Evolutionary conservation across 148 eudicot species (phyloP).

Genomic region (Salicornia ramosissima): DNA sequence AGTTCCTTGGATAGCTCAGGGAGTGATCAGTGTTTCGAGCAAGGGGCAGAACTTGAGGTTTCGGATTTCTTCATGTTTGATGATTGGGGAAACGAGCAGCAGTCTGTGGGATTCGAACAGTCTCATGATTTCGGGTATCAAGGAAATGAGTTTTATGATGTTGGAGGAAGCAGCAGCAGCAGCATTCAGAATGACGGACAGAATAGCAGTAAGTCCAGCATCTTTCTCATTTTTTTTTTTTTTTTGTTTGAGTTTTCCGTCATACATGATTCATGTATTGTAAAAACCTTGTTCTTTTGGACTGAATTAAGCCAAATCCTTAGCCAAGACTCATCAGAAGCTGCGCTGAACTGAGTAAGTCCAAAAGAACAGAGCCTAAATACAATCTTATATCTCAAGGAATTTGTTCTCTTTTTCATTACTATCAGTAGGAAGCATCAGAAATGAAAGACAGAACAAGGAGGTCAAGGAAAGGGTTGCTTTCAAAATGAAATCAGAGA

Average conservation of each 20-base stretch:
- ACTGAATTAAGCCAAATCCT: too few species aligned
- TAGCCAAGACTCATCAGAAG: too few species aligned
- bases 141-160: slow-evolving; percentile 15
- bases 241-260: not conserved
- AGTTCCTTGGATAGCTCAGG: slow-evolving; percentile 34
- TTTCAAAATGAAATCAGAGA: slow-evolving; percentile 53
- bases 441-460: slow-evolving; percentile 28
- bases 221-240: not conserved
- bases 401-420: not conserved
- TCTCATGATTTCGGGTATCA: slow-evolving; percentile 26
- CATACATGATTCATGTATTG: not conserved
- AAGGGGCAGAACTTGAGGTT: slow-evolving; percentile 30
- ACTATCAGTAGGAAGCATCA: slow-evolving; percentile 24
- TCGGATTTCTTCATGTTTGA: slow-evolving; percentile 38
- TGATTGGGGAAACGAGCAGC: slow-evolving; percentile 20
- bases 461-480: slow-evolving; percentile 45
- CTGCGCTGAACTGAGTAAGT: too few species aligned
- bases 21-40: slow-evolving; percentile 30
- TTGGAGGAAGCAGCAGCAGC: slow-evolving; percentile 32
- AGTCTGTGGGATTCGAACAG: slow-evolving; percentile 22
- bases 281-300: too few species aligned
- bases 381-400: not conserved
- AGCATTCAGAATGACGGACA: slow-evolving; percentile 28
- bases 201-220: slow-evolving; percentile 32
- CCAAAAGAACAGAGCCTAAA: too few species aligned